These are phyloP conservation scores for Lentinula raphanica DNA, from an alignment of 768 basidiomycete genomes.

Conservation along the genomic window DNA sequence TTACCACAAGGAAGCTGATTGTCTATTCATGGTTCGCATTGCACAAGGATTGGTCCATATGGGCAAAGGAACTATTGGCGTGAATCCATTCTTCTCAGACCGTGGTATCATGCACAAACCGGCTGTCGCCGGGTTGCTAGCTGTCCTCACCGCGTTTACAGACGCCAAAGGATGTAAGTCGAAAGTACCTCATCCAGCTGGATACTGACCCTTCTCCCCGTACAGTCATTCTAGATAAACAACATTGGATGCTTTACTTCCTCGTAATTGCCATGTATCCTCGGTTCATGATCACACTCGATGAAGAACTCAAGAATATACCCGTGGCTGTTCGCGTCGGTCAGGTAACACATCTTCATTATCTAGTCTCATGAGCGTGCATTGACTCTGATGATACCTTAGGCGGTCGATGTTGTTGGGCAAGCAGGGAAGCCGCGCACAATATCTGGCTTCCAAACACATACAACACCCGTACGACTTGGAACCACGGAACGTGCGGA, in stretches of 20 bases:
- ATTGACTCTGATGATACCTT: slow-evolving; percentile 1
- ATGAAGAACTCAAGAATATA: slow-evolving; percentile 81
- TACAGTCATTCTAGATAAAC: slow-evolving; percentile 86
- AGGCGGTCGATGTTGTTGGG: slow-evolving; percentile 96
- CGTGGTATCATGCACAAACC: slow-evolving; percentile 84
- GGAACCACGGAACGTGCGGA: slow-evolving; percentile 94
- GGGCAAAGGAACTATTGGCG: slow-evolving; percentile 97
- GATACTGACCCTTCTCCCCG: not conserved
- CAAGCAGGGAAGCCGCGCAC: slow-evolving; percentile 96
- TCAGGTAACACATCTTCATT: slow-evolving; percentile 44
- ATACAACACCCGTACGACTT: slow-evolving; percentile 91
- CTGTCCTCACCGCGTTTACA: slow-evolving; percentile 87
- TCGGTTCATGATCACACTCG: slow-evolving; percentile 93
- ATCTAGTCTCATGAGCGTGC: not conserved
- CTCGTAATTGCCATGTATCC: slow-evolving; percentile 96
- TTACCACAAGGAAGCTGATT: slow-evolving; percentile 96
- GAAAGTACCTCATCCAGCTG: not conserved
- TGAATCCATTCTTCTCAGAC: slow-evolving; percentile 96
- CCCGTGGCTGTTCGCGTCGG: slow-evolving; percentile 95
- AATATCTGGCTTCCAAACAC: slow-evolving; percentile 98
- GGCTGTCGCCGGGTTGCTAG: slow-evolving; percentile 84
- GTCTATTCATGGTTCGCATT: slow-evolving; percentile 92
- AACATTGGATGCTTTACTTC: slow-evolving; percentile 99
- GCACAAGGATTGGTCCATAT: slow-evolving; percentile 97
- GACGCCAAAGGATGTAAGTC: slow-evolving; percentile 89